These are phyloP conservation scores for Ogataea sp. DNA, from an alignment of 805 yeast genomes.

Conservation along the genomic window DNA sequence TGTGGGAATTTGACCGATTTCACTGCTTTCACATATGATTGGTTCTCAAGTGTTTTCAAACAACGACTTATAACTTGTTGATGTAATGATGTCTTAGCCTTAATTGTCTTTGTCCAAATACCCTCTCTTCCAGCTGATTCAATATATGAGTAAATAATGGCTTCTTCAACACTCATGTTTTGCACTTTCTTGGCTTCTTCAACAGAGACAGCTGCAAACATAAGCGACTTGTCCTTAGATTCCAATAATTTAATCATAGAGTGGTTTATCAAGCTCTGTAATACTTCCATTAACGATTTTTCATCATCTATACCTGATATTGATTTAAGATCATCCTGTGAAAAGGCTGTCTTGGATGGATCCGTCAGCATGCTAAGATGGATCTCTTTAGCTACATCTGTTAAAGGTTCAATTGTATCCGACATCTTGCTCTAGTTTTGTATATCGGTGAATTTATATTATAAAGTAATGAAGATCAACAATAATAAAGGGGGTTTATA, in stretches of 20 bases:
- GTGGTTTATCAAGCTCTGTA: slow-evolving; percentile 37
- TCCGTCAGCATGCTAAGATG: slow-evolving; percentile 61
- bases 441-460: no score
- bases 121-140: slow-evolving; percentile 94
- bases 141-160: slow-evolving; percentile 83
- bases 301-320: slow-evolving; percentile 33
- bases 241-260: slow-evolving; percentile 62
- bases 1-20: slow-evolving; percentile 89
- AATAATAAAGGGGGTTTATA: no score
- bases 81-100: slow-evolving; percentile 81
- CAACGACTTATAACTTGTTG: slow-evolving; percentile 86
- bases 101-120: slow-evolving; percentile 89
- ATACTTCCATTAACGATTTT: slow-evolving; percentile 29
- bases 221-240: slow-evolving; percentile 47
- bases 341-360: slow-evolving; percentile 39
- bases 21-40: slow-evolving; percentile 78
- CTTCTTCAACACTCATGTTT: slow-evolving; percentile 84
- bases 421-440: neutral
- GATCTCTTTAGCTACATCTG: slow-evolving; percentile 38
- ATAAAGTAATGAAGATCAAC: no score
- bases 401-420: neutral
- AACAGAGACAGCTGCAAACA: slow-evolving; percentile 67
- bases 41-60: slow-evolving; percentile 69
- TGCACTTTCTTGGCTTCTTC: slow-evolving; percentile 74
- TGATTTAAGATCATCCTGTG: slow-evolving; percentile 61